phyloP scores from a whole-genome alignment of 2,329 filamentous ascomycete species.

The Monosporascus sp. region DNA sequence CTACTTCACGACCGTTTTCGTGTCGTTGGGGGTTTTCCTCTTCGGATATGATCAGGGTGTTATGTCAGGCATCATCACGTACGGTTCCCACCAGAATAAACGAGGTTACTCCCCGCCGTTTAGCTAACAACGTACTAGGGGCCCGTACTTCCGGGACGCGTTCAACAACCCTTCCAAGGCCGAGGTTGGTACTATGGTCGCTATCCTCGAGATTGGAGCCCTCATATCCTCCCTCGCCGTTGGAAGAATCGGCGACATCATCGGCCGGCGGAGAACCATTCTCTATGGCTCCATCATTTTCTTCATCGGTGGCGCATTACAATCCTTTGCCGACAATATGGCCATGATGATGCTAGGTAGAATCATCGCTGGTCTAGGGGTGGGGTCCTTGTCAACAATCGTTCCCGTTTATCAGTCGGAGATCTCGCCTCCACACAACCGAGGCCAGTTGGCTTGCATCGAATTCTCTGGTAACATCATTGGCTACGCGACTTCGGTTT shows the following conservation, averaged over 20 bases:
- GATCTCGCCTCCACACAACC: conserved; percentile 92
- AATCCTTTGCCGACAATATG: conserved; percentile 77
- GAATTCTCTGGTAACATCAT: conserved; percentile 97
- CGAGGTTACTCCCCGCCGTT: background rate
- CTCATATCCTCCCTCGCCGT: conserved; percentile 84
- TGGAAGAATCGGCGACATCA: conserved; percentile 83
- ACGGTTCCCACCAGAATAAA: conserved; percentile 24
- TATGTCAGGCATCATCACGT: conserved; percentile 72
- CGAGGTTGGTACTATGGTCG: conserved; percentile 94
- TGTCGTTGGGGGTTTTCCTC: conserved; percentile 79
- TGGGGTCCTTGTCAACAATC: conserved; percentile 85
- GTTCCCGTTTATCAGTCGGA: conserved; percentile 93
- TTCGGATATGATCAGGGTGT: conserved; percentile 90
- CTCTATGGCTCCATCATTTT: conserved; percentile 91
- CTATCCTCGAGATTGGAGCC: conserved; percentile 90
- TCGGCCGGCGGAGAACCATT: conserved; percentile 85
- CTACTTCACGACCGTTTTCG: conserved; percentile 91
- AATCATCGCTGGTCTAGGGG: conserved; percentile 77
- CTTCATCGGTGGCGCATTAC: conserved; percentile 74
- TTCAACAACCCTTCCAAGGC: conserved; percentile 84
- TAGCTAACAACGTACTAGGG: conserved; percentile 44
- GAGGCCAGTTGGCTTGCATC: conserved; percentile 92
- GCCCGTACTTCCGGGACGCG: conserved; percentile 82
- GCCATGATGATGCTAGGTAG: conserved; percentile 83
- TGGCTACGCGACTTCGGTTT: conserved; percentile 92